These are phyloP conservation scores for Pseudogymnoascus sp. DNA, from an alignment of 2,329 filamentous ascomycete species.

Conservation along the genomic window DNA sequence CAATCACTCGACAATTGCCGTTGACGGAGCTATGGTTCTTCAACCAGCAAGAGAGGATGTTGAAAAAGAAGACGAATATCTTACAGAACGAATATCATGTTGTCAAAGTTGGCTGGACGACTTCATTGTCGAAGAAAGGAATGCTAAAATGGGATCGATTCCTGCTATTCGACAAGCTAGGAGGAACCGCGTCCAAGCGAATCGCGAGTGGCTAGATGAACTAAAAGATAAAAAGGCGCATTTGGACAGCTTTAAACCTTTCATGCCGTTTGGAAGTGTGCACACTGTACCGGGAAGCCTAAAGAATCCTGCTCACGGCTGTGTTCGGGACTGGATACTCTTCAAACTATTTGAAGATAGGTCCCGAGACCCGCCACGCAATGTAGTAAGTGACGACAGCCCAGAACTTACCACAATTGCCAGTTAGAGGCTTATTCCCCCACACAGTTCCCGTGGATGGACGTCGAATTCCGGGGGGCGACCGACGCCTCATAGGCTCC, in stretches of 20 bases:
- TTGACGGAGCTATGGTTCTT: not conserved
- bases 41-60: not conserved
- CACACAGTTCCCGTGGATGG: not conserved
- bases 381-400: not conserved
- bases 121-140: not conserved
- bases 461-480: not conserved
- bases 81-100: not conserved
- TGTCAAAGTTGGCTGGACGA: not conserved
- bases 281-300: not conserved
- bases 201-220: not conserved
- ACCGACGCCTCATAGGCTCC: not conserved
- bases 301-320: not conserved
- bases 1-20: not conserved
- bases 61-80: not conserved
- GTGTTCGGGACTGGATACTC: not conserved
- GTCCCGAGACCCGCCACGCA: not conserved
- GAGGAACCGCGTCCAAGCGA: not conserved
- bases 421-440: not conserved
- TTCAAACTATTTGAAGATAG: not conserved
- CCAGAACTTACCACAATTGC: not conserved
- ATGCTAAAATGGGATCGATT: not conserved
- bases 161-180: not conserved
- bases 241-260: not conserved
- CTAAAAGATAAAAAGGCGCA: not conserved
- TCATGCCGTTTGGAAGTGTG: not conserved